Evolutionary conservation across 805 yeast genomes (phyloP).

Genomic region (Monosporozyma yasuniensis): DNA sequence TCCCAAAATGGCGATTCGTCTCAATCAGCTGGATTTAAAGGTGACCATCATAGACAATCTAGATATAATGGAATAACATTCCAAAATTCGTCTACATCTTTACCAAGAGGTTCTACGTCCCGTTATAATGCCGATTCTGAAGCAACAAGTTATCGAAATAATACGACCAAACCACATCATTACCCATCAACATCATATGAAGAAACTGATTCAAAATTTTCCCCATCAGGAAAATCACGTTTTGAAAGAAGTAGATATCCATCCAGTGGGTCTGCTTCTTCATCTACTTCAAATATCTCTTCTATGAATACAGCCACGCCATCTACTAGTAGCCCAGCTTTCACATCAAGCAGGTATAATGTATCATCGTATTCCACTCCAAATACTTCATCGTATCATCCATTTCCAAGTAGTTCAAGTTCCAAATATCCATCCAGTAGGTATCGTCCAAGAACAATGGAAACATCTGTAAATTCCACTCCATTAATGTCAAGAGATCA

Average conservation of each 20-base stretch:
- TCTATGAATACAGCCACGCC: not conserved
- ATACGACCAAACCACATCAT: not conserved
- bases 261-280: not conserved
- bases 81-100: not conserved
- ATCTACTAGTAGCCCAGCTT: constrained; percentile 3
- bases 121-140: not conserved
- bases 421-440: constrained; percentile 11
- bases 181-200: not conserved
- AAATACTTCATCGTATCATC: not conserved
- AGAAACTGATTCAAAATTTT: not conserved
- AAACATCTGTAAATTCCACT: not conserved
- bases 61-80: constrained; percentile 2
- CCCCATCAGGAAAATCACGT: not conserved
- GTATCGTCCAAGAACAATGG: constrained; percentile 18
- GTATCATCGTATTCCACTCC: not conserved
- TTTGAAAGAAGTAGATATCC: not conserved
- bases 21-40: not conserved
- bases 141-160: not conserved
- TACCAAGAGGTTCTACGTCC: not conserved
- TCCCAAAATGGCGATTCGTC: not conserved
- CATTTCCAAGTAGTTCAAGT: not conserved
- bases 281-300: not conserved
- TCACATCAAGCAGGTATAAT: not conserved
- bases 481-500: not conserved
- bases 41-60: not conserved